Evolutionary conservation across 441 rosid species (phyloP), one percentile per base, ranked within the genome.

Genomic region (Erodium moschatum): DNA sequence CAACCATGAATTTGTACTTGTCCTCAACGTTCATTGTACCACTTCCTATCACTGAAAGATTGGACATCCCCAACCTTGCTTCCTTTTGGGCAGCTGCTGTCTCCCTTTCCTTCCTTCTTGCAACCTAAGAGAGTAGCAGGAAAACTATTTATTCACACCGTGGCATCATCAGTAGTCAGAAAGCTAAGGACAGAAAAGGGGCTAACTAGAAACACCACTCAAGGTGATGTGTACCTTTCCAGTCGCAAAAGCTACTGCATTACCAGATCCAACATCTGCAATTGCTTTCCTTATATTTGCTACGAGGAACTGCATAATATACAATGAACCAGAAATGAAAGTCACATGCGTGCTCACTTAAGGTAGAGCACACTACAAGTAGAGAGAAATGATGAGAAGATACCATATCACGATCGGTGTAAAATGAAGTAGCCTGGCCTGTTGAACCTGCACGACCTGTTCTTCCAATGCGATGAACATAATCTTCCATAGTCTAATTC

Each of bases 1-100:
- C 77, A 66, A 77, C 66, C 83, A 80, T 80, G 71, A 77, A 80
- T 69, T 69, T 77, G 56, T 80, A 80, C 74, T 77, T 80, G 69
- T 77, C 80, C 70, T 80, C 83, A 24, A 80, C 74, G 71, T 74
- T 80, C 13, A 72, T 70, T 42, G 78, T 67, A 5, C 67, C 31
- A 54, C 74, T 27, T 35, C 76, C 82, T 19, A 16, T 68, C 64
- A 73, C 5, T 18, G 69, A 18, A 54, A 72, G 64, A 61, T 70
- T 77, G 15, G 77, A 74, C 67, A 62, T 19, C 8, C 67, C 73
- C 69, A 61, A 69, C 69, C 69, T 75, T 44, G 74, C 74, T 69
- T 71, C 83, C 62, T 74, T 77, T 13, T 67, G 73, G 21, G 60
- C 69, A 35, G 75, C 73, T 5, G 80, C 80, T n/a, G 80, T 78